phyloP scores from a whole-genome alignment of 2,329 filamentous ascomycete genomes.

The Scedosporium minutisporum region DNA sequence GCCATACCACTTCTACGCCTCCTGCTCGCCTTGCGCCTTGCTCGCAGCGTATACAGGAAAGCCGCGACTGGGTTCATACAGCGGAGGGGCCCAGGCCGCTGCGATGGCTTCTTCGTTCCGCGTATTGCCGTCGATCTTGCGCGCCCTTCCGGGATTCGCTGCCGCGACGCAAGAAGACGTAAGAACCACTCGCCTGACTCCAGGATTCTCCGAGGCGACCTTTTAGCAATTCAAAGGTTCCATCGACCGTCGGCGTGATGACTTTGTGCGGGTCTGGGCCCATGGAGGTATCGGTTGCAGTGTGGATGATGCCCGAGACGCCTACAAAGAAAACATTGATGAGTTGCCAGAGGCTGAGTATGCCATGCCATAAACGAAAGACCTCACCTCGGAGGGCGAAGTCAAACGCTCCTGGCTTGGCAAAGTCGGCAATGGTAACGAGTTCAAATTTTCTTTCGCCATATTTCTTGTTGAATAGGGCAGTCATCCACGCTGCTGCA shows the following conservation, averaged over 20 bases:
- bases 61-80: constrained; percentile 17
- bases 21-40: constrained; percentile 25
- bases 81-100: constrained; percentile 21
- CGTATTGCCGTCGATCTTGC: constrained; percentile 12
- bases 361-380: background rate
- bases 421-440: constrained; percentile 21
- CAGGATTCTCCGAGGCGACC: constrained; percentile 21
- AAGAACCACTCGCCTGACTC: constrained; percentile 29
- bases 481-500: constrained; percentile 2
- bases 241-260: constrained; percentile 23
- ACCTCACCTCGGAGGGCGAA: constrained; percentile 13
- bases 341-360: rapidly evolving
- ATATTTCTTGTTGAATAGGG: constrained; percentile 5
- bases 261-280: constrained; percentile 26
- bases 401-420: constrained; percentile 12
- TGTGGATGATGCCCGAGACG: constrained; percentile 24
- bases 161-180: constrained; percentile 24
- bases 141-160: constrained; percentile 11
- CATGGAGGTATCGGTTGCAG: constrained; percentile 24
- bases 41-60: constrained; percentile 23
- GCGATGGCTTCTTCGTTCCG: constrained; percentile 25
- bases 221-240: constrained; percentile 22
- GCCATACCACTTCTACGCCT: constrained; percentile 24
- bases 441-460: constrained; percentile 20
- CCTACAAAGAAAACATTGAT: background rate